Conservation (phyloP, 352 stramenopile species). For the Phytopythium chamaehyphon region DNA sequence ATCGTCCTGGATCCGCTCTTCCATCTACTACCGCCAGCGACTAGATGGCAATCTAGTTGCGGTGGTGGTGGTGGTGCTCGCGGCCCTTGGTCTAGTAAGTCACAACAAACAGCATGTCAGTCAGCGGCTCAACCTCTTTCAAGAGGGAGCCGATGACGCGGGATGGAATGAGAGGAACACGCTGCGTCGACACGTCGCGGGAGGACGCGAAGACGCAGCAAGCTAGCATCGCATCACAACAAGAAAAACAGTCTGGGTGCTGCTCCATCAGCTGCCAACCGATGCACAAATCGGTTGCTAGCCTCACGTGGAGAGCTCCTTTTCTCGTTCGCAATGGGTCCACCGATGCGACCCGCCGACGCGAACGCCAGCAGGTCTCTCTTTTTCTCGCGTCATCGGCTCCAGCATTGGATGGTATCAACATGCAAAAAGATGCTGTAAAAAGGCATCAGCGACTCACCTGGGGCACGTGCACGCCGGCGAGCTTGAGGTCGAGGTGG, state of each 20-base stretch:
- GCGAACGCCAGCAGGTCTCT: constrained; percentile 3
- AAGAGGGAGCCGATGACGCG: constrained; percentile 44
- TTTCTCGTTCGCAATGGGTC: constrained; percentile 47
- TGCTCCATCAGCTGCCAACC: neutral
- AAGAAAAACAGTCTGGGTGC: constrained; percentile 1
- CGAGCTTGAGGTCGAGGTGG: constrained; percentile 92
- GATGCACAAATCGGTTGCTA: neutral
- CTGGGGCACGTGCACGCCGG: constrained; percentile 86
- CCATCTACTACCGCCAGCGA: constrained; percentile 11
- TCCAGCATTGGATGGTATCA: constrained; percentile 71
- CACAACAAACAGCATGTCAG: neutral
- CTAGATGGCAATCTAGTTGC: constrained; percentile 50
- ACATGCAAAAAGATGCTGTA: constrained; percentile 6
- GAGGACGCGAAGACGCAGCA: neutral
- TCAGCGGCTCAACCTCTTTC: constrained; percentile 34
- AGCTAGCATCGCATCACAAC: constrained; percentile 5
- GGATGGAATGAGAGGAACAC: constrained; percentile 2
- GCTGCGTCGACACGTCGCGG: neutral
- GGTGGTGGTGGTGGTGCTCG: constrained; percentile 74
- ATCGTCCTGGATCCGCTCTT: constrained; percentile 14
- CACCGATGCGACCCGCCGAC: constrained; percentile 37
- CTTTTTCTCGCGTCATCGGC: constrained; percentile 47
- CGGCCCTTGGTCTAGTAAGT: constrained; percentile 20
- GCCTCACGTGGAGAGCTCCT: neutral
- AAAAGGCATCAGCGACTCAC: constrained; percentile 42